phyloP scores from a whole-genome alignment of 1,139 yeast genomes.

The Saccharomycopsis crataegensis region DNA sequence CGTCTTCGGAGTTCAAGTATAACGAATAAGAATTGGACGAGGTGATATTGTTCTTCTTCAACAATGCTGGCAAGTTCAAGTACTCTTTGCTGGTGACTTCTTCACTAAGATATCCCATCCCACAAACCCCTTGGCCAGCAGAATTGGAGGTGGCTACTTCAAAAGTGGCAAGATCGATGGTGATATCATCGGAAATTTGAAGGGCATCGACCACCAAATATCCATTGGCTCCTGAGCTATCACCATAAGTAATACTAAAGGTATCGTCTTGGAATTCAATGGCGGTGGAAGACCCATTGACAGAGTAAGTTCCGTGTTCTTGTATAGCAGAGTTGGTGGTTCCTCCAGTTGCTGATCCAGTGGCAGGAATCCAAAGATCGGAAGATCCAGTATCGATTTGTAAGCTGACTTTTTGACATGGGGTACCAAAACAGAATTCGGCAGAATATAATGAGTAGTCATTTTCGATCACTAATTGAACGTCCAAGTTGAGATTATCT shows the following conservation, averaged over 20 bases:
- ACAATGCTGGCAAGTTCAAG: slow-evolving; percentile 50
- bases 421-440: slow-evolving; percentile 6
- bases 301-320: slow-evolving; percentile 43
- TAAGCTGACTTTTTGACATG: slow-evolving; percentile 39
- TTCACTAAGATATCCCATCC: slow-evolving; percentile 30
- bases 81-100: slow-evolving; percentile 34
- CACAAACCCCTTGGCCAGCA: slow-evolving; percentile 19
- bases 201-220: slow-evolving; percentile 16
- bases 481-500: background rate
- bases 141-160: slow-evolving; percentile 19
- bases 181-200: slow-evolving; percentile 24
- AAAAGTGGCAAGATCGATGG: slow-evolving; percentile 17
- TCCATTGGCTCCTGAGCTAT: slow-evolving; percentile 17
- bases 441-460: slow-evolving; percentile 1
- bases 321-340: background rate
- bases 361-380: slow-evolving; percentile 50
- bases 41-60: slow-evolving; percentile 46
- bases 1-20: slow-evolving; percentile 35
- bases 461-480: background rate
- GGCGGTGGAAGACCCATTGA: slow-evolving; percentile 28
- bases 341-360: slow-evolving; percentile 31
- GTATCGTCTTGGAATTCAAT: background rate
- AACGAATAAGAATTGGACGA: slow-evolving; percentile 46
- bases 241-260: slow-evolving; percentile 19
- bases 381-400: slow-evolving; percentile 65